phyloP scores from a whole-genome alignment of 257 asterid genomes.

The Petunia axillaris region DNA sequence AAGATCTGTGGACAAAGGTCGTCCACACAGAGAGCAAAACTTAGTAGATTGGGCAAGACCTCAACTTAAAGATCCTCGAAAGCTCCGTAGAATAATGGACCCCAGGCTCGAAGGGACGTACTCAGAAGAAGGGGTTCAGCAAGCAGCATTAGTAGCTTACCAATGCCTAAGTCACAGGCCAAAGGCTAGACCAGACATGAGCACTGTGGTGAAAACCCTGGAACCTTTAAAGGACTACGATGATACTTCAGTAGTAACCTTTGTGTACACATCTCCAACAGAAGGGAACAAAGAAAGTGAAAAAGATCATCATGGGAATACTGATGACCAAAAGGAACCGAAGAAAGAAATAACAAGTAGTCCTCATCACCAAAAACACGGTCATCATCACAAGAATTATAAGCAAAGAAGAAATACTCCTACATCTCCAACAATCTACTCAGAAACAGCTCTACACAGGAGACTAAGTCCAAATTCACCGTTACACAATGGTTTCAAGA shows the following conservation, averaged over 20 bases:
- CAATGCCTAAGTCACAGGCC: conserved; percentile 81
- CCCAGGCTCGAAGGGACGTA: conserved; percentile 83
- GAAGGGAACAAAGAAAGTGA: conserved; percentile 24
- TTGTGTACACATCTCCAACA: conserved; percentile 60
- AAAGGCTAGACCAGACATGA: conserved; percentile 67
- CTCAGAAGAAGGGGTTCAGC: conserved; percentile 66
- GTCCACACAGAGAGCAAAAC: conserved; percentile 68
- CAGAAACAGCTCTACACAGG: conserved; percentile 39
- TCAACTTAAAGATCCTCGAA: conserved; percentile 64
- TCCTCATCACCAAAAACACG: conserved; percentile 37
- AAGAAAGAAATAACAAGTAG: conserved; percentile 29
- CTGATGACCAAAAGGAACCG: conserved; percentile 13
- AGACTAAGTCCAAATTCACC: conserved; percentile 43
- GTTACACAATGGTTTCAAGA: conserved; percentile 34
- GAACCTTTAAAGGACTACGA: conserved; percentile 57
- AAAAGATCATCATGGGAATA: conserved; percentile 16
- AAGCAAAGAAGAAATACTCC: conserved; percentile 30
- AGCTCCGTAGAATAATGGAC: conserved; percentile 67
- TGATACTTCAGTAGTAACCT: conserved; percentile 54
- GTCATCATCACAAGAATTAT: conserved; percentile 34
- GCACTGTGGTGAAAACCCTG: conserved; percentile 52
- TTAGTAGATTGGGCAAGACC: conserved; percentile 84
- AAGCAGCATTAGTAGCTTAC: conserved; percentile 70
- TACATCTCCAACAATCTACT: conserved; percentile 45
- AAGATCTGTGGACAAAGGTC: conserved; percentile 70